Evolutionary conservation across 805 yeast genomes (phyloP).

Genomic region (Wickerhamiella kazuoi): DNA sequence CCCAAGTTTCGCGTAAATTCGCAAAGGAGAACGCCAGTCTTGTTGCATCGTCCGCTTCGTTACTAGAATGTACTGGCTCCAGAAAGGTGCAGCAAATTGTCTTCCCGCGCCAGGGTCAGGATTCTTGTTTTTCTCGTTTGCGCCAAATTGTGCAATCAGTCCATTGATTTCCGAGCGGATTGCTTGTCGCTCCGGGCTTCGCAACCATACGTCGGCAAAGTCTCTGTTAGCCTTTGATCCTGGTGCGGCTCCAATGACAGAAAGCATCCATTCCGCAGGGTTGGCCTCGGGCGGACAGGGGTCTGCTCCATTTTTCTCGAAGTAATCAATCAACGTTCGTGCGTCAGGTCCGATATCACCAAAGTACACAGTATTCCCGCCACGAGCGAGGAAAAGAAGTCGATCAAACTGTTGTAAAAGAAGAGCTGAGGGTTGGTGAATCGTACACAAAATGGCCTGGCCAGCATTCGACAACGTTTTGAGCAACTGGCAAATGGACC

Average conservation of each 20-base stretch:
- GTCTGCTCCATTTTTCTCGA: slow-evolving; percentile 57
- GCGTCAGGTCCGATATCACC: slow-evolving; percentile 64
- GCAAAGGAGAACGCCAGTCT: slow-evolving; percentile 44
- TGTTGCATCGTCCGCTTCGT: slow-evolving; percentile 26
- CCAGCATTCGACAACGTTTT: slow-evolving; percentile 53
- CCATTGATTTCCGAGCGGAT: slow-evolving; percentile 22
- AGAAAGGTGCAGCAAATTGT: slow-evolving; percentile 32
- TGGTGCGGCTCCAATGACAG: slow-evolving; percentile 68
- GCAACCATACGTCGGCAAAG: slow-evolving; percentile 48
- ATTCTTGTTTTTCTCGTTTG: slow-evolving; percentile 12
- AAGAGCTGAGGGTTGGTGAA: slow-evolving; percentile 63
- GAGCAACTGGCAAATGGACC: slow-evolving; percentile 54
- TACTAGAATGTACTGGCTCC: slow-evolving; percentile 28
- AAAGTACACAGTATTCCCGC: slow-evolving; percentile 67
- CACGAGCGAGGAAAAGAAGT: slow-evolving; percentile 46
- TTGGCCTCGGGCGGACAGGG: slow-evolving; percentile 43
- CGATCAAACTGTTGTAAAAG: slow-evolving; percentile 52
- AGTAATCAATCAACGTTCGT: slow-evolving; percentile 38
- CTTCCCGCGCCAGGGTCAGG: slow-evolving; percentile 6
- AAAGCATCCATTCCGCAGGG: slow-evolving; percentile 62
- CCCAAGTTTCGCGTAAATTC: slow-evolving; percentile 44
- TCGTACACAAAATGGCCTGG: slow-evolving; percentile 59
- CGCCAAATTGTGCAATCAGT: slow-evolving; percentile 19
- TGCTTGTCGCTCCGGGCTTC: slow-evolving; percentile 26
- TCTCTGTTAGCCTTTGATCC: slow-evolving; percentile 41